phyloP scores from a whole-genome alignment of 2,329 filamentous ascomycete genomes.

The Aspergillus terreus region DNA sequence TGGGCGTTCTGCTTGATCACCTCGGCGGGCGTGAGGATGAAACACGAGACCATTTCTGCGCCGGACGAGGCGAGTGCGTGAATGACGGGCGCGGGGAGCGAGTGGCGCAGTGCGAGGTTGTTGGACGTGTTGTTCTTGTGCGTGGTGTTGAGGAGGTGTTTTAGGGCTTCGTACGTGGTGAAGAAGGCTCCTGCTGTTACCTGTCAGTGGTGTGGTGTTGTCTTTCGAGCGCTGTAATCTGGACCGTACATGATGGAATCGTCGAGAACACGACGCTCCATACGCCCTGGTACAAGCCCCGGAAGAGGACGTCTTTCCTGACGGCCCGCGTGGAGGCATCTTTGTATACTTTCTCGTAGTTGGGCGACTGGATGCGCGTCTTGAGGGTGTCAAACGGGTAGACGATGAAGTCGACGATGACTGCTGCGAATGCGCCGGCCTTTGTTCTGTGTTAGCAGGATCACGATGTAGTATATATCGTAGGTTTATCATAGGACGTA shows the following conservation, averaged over 20 bases:
- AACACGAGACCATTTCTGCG: constrained; percentile 79
- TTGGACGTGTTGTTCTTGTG: constrained; percentile 20
- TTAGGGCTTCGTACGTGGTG: constrained; percentile 79
- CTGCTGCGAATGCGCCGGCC: constrained; percentile 81
- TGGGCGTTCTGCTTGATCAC: constrained; percentile 94
- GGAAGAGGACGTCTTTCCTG: constrained; percentile 56
- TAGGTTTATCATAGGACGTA: constrained; percentile 29
- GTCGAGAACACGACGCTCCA: constrained; percentile 82
- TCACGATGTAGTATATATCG: not conserved
- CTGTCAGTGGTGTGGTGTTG: not conserved
- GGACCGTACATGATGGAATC: constrained; percentile 67
- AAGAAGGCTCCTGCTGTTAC: constrained; percentile 75
- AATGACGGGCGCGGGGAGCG: constrained; percentile 63
- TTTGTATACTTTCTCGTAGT: constrained; percentile 66
- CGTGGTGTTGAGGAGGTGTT: constrained; percentile 58
- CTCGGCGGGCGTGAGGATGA: constrained; percentile 83
- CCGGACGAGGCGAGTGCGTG: constrained; percentile 70
- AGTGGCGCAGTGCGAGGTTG: constrained; percentile 29
- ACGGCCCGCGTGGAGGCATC: constrained; percentile 52
- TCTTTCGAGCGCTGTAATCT: too few relatives aligned
- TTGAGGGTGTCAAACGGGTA: constrained; percentile 90
- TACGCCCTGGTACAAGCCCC: constrained; percentile 81
- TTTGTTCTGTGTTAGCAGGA: constrained; percentile 31
- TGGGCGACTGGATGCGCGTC: constrained; percentile 74
- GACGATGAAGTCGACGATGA: constrained; percentile 78